These are phyloP conservation scores for Metschnikowia lachancei DNA, from an alignment of 805 yeast genomes.

Conservation along the genomic window DNA sequence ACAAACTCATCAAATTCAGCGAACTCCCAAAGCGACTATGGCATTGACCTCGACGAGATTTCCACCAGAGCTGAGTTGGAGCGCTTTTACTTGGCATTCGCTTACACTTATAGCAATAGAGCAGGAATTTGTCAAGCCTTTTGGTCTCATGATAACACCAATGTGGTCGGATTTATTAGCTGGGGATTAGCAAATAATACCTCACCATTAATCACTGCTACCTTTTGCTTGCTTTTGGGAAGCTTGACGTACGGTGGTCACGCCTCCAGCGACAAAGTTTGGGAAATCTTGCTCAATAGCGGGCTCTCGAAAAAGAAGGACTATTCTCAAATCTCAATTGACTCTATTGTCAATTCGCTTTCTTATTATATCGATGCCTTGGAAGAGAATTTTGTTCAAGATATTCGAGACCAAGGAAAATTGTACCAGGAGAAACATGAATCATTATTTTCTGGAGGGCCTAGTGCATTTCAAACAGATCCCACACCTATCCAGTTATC, in stretches of 20 bases:
- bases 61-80: constrained; percentile 82
- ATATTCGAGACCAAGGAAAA: constrained; percentile 26
- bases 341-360: constrained; percentile 51
- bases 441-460: constrained; percentile 19
- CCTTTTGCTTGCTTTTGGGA: constrained; percentile 75
- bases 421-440: constrained; percentile 37
- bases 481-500: constrained; percentile 52
- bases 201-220: constrained; percentile 76
- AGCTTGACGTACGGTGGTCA: constrained; percentile 64
- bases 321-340: constrained; percentile 52
- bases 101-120: constrained; percentile 63
- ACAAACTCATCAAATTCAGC: not conserved
- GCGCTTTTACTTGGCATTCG: constrained; percentile 74
- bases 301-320: constrained; percentile 35
- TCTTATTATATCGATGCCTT: constrained; percentile 51
- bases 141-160: constrained; percentile 55
- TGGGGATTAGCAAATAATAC: constrained; percentile 84
- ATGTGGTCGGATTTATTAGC: constrained; percentile 72
- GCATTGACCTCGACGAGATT: constrained; percentile 55
- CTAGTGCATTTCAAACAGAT: constrained; percentile 15
- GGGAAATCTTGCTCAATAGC: constrained; percentile 36
- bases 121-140: constrained; percentile 55
- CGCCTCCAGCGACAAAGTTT: constrained; percentile 44
- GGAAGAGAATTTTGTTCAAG: constrained; percentile 32
- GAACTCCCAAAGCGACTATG: constrained; percentile 9